Conservation (phyloP, 306 rosid species). For the Oemleria cerasiformis region DNA sequence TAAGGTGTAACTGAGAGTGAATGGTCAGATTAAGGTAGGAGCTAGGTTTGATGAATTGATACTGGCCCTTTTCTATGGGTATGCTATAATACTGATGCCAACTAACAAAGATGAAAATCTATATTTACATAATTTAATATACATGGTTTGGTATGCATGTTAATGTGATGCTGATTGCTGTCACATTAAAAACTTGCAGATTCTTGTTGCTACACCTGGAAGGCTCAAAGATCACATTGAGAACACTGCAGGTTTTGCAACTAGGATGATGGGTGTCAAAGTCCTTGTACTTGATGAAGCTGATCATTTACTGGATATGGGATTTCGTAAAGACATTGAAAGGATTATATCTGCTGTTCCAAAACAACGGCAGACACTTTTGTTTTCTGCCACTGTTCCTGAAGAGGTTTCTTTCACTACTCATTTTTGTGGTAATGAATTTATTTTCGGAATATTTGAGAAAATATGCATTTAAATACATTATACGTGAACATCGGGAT, state of each 20-base stretch:
- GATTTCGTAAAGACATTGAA: constrained; percentile 92
- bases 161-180: constrained; percentile 5
- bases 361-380: constrained; percentile 83
- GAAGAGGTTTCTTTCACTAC: constrained; percentile 54
- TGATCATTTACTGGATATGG: constrained; percentile 97
- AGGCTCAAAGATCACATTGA: constrained; percentile 93
- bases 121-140: not conserved
- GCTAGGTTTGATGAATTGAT: not conserved
- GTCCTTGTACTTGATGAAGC: constrained; percentile 96
- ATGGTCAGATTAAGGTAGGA: not conserved
- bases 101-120: not conserved
- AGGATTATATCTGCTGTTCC: constrained; percentile 82
- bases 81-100: constrained; percentile 8
- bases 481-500: not conserved
- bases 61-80: not conserved
- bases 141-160: not conserved
- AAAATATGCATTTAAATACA: not conserved
- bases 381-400: constrained; percentile 95
- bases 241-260: constrained; percentile 90
- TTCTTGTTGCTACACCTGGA: constrained; percentile 99
- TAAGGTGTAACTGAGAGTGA: not conserved
- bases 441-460: not conserved
- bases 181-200: constrained; percentile 43
- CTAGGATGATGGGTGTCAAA: constrained; percentile 91
- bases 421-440: constrained; percentile 3